Percentiles rank a stretch among this genome's conserved stretches.
Evolutionary conservation across 805 yeast genomes (phyloP).

Genomic region (Metschnikowia amazonensis): DNA sequence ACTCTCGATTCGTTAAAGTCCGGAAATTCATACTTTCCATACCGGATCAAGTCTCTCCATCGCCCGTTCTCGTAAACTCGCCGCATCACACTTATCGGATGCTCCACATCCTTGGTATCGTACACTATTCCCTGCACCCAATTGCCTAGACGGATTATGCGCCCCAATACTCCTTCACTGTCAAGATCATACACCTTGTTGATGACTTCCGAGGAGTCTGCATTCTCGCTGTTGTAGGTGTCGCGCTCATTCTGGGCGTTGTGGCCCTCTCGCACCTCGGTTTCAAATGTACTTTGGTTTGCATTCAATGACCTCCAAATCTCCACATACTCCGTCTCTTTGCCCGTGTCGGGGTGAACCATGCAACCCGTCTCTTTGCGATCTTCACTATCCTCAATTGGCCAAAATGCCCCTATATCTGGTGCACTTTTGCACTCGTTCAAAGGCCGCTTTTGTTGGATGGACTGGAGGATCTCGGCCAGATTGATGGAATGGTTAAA

Average conservation of each 20-base stretch:
- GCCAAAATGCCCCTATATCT: constrained; percentile 46
- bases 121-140: constrained; percentile 51
- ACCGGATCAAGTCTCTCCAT: constrained; percentile 27
- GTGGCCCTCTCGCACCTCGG: constrained; percentile 24
- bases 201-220: constrained; percentile 24
- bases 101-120: constrained; percentile 17
- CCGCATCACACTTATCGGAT: constrained; percentile 30
- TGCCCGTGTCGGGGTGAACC: constrained; percentile 43
- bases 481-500: constrained; percentile 46
- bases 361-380: constrained; percentile 50
- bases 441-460: constrained; percentile 29
- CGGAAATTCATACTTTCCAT: constrained; percentile 29
- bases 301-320: constrained; percentile 53
- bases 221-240: no score
- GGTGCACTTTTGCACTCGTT: constrained; percentile 27
- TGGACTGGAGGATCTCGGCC: constrained; percentile 28
- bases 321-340: constrained; percentile 46
- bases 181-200: constrained; percentile 11
- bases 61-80: constrained; percentile 15
- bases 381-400: constrained; percentile 33
- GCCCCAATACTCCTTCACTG: constrained; percentile 34
- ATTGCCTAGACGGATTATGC: constrained; percentile 44
- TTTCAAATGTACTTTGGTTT: constrained; percentile 23
- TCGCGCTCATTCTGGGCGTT: not conserved
- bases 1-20: no score